Evolutionary conservation across 2,329 filamentous ascomycete species (phyloP).

Genomic region (Trichoderma koningii): DNA sequence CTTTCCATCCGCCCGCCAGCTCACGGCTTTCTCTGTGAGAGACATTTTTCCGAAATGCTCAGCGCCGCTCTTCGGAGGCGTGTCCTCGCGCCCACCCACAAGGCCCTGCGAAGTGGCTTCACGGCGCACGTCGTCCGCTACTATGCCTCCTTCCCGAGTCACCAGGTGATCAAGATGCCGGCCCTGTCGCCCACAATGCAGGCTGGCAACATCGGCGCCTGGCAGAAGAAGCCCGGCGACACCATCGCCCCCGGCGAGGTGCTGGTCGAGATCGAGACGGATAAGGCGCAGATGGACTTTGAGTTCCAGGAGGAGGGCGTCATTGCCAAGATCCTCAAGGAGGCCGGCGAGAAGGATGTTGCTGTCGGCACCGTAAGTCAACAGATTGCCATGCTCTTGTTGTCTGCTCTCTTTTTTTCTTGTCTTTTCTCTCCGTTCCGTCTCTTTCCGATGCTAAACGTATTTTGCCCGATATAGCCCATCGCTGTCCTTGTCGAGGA

Average conservation of each 20-base stretch:
- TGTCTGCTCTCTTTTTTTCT: slow-evolving; percentile 25
- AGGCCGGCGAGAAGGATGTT: slow-evolving; percentile 91
- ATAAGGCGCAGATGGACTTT: slow-evolving; percentile 99
- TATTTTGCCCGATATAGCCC: slow-evolving; percentile 59
- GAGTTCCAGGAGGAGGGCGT: slow-evolving; percentile 99
- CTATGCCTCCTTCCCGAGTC: slow-evolving; percentile 85
- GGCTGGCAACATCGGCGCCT: slow-evolving; percentile 90
- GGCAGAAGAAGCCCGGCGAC: slow-evolving; percentile 98
- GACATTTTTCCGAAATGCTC: slow-evolving; percentile 54
- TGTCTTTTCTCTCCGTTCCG: slow-evolving; percentile 12
- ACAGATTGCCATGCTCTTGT: neutral
- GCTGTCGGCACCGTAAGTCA: slow-evolving; percentile 86
- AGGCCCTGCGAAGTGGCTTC: slow-evolving; percentile 54
- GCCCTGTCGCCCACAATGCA: slow-evolving; percentile 98
- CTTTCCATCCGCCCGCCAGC: slow-evolving; percentile 31
- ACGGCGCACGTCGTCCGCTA: slow-evolving; percentile 60
- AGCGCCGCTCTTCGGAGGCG: slow-evolving; percentile 65
- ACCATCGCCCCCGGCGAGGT: slow-evolving; percentile 87
- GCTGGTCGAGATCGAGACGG: slow-evolving; percentile 96
- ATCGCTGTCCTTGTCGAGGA: slow-evolving; percentile 96
- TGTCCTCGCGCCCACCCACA: slow-evolving; percentile 54
- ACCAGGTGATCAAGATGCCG: slow-evolving; percentile 96
- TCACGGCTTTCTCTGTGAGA: slow-evolving; percentile 32
- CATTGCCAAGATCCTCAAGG: slow-evolving; percentile 90
- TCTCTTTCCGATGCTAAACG: slow-evolving; percentile 21